Conservation (phyloP, 139 green algal species). For the Chlorella ohadii region DNA sequence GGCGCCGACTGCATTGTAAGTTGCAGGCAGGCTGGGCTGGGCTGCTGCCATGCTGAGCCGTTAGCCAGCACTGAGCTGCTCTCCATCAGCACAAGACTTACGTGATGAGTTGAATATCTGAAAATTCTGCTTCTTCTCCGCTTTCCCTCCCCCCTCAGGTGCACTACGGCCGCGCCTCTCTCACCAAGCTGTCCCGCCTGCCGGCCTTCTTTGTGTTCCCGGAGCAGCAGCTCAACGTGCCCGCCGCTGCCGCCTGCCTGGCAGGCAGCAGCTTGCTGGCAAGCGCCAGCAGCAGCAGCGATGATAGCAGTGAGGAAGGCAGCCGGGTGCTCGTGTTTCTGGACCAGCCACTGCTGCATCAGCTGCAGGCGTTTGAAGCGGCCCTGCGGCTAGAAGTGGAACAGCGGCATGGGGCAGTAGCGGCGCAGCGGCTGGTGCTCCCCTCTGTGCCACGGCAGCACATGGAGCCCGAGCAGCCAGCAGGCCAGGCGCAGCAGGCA, state of each 20-base stretch:
- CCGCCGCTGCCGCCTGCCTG: neutral
- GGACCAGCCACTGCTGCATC: constrained; percentile 66
- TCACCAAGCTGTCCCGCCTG: constrained; percentile 70
- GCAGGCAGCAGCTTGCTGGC: constrained; percentile 11
- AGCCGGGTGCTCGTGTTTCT: constrained; percentile 52
- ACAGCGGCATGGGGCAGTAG: neutral
- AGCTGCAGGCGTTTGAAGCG: constrained; percentile 30
- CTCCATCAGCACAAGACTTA: too few species aligned
- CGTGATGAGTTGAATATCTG: too few species aligned
- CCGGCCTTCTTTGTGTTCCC: constrained; percentile 89
- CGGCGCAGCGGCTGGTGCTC: constrained; percentile 10
- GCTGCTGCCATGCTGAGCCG: too few species aligned
- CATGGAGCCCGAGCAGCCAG: neutral
- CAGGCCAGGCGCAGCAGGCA: neutral
- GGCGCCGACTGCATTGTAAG: constrained; percentile 79
- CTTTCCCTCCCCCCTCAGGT: constrained; percentile 65
- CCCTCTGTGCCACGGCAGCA: constrained; percentile 23
- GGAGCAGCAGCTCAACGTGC: constrained; percentile 27
- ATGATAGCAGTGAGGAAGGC: neutral
- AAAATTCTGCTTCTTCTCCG: too few species aligned
- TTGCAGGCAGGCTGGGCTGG: neutral
- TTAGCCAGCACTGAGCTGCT: too few species aligned
- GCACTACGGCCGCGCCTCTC: constrained; percentile 91
- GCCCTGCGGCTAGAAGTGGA: constrained; percentile 2
- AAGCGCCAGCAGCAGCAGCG: neutral